Evolutionary conservation across 306 rosid genomes (phyloP).

Genomic region (Castanopsis chinensis): DNA sequence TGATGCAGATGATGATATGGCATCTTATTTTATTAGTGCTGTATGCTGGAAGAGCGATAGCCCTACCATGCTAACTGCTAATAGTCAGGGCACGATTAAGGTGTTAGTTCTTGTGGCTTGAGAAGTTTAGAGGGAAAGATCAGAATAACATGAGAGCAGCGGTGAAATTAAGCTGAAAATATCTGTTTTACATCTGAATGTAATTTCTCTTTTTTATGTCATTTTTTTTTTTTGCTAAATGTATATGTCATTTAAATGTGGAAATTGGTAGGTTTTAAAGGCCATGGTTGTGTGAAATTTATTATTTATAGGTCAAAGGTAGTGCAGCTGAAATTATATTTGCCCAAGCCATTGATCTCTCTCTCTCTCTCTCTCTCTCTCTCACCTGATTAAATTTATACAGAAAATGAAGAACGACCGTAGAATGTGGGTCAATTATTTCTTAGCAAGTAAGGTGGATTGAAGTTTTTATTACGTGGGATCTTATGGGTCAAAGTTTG

Average conservation of each 20-base stretch:
- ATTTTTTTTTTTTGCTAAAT: conserved; percentile 9
- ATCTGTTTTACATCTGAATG: conserved; percentile 4
- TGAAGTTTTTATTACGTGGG: no score
- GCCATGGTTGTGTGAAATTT: conserved; percentile 1
- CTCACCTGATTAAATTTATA: not conserved
- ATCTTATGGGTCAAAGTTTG: not conserved
- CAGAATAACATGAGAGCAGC: not conserved
- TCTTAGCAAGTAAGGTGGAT: not conserved
- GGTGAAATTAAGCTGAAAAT: conserved; percentile 12
- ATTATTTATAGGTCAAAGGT: not conserved
- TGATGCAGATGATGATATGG: conserved; percentile 76
- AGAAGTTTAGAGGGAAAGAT: conserved; percentile 3
- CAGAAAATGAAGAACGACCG: not conserved
- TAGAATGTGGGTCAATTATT: not conserved
- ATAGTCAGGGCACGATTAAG: conserved; percentile 95
- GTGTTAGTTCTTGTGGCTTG: conserved; percentile 90
- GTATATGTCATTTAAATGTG: conserved; percentile 38
- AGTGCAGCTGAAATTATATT: not conserved
- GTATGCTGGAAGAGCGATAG: conserved; percentile 98
- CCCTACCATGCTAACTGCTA: conserved; percentile 91
- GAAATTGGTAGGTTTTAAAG: conserved; percentile 34
- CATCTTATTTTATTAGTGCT: conserved; percentile 88
- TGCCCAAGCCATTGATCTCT: no score
- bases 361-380: not conserved
- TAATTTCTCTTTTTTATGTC: conserved; percentile 25